Evolutionary conservation across 305 asterid genomes (phyloP).

Genomic region (Fraxinus dipetala): DNA sequence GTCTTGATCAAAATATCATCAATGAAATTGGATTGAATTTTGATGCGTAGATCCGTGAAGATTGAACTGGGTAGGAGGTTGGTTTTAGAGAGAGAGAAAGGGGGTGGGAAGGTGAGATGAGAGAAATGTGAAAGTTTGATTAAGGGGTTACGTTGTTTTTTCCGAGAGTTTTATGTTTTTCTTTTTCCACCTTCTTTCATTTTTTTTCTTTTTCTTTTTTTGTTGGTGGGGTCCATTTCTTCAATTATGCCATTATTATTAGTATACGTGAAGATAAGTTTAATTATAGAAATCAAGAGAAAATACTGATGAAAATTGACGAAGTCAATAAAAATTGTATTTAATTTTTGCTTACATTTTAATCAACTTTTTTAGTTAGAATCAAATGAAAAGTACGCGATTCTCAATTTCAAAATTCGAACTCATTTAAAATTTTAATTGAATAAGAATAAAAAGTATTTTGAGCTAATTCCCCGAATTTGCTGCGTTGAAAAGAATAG

Average conservation of each 20-base stretch:
- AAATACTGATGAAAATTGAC: neutral
- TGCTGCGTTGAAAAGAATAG: neutral
- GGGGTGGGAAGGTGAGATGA: constrained; percentile 33
- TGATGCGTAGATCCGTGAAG: constrained; percentile 17
- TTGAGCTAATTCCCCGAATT: neutral
- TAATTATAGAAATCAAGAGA: neutral
- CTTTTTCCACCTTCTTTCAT: constrained; percentile 5
- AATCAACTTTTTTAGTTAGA: neutral
- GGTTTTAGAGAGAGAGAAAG: constrained; percentile 32
- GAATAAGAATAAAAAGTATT: neutral
- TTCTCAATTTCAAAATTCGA: neutral
- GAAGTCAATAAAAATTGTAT: neutral
- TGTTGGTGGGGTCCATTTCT: neutral
- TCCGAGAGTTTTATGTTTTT: constrained; percentile 10
- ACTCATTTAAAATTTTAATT: neutral
- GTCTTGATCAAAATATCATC: neutral
- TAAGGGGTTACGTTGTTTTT: constrained; percentile 37
- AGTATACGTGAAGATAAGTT: neutral
- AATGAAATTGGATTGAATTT: neutral
- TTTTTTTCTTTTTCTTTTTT: neutral
- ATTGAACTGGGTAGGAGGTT: neutral
- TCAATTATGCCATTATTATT: neutral
- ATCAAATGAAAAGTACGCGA: neutral
- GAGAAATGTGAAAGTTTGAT: constrained; percentile 42
- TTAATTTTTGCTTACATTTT: neutral